phyloP scores from a whole-genome alignment of 83 land plant genomes.

The Picea abies region DNA sequence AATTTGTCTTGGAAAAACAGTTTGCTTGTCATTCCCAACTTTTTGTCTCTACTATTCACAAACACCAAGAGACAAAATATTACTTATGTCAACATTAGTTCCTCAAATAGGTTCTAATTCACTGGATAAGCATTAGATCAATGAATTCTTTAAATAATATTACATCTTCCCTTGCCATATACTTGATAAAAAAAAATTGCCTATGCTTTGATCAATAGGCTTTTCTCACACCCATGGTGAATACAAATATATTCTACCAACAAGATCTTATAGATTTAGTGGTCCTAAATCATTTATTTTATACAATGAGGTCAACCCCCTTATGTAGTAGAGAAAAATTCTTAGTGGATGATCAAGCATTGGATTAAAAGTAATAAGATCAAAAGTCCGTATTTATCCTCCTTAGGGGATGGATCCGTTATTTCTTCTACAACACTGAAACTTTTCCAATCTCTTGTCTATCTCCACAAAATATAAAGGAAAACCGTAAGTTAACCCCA shows the following conservation, averaged over 20 bases:
- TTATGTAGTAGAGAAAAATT: neutral
- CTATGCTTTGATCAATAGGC: neutral
- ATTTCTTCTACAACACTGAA: neutral
- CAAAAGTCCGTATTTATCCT: neutral
- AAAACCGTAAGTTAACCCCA: too few relatives aligned
- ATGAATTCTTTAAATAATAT: too few relatives aligned
- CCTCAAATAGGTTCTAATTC: too few relatives aligned
- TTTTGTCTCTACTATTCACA: neutral
- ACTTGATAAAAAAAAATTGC: too few relatives aligned
- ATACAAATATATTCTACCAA: constrained; percentile 6
- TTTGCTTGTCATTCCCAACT: neutral
- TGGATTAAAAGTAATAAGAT: neutral
- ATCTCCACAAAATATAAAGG: too few relatives aligned
- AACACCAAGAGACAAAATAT: neutral
- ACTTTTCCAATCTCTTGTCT: constrained; percentile 10
- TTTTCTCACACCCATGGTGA: constrained; percentile 21
- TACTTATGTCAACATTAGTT: neutral
- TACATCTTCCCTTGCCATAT: too few relatives aligned
- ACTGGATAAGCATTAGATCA: too few relatives aligned
- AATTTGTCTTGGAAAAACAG: too few relatives aligned
- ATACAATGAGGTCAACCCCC: constrained; percentile 16
- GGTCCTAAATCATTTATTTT: neutral
- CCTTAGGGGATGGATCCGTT: neutral
- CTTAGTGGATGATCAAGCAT: neutral
- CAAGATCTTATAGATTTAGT: constrained; percentile 15